Evolutionary conservation across 129 eudicot genomes (phyloP), one percentile per base, ranked within the genome.

Genomic region (Tagetes patula): DNA sequence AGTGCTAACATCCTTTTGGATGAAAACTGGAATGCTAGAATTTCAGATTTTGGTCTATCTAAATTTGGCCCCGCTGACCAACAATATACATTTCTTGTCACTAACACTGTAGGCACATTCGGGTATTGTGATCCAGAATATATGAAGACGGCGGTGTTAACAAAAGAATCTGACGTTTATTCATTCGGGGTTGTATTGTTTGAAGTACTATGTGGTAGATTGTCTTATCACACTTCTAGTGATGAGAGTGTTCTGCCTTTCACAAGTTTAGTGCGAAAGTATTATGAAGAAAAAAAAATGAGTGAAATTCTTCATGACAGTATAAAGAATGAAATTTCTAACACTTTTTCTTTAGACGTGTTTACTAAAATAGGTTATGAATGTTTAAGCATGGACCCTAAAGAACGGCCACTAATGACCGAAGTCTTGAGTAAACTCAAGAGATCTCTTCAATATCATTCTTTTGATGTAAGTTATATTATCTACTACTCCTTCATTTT

Each of bases 61-160:
- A 46, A 46, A 46, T 46, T 46, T 46, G 50, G 50, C 11, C 50
- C 50, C 11, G 50, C 50, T 0, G 8, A 46, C n/a, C 50, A 46
- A 2, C 50, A 46, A 46, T 9, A 52, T 30, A 70, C 75, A 5
- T 70, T 70, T 53, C 65, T 70, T 27, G 46, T 70, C 1, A 53
- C 75, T 0, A 70, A 48, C 5, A 47, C 52, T 5, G 75, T 70
- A 53, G 75, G 75, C 30, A 70, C 65, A 6, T 14, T 70, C 11
- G 75, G 75, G 65, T 71, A 71, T 54, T 71, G 75, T 55, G 75
- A 71, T 39, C 75, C 75, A 3, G 5, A 53, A 54, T 71, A 71
- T 30, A 52, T 71, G 8, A 65, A 50, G 40, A 71, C 75, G 10
- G 64, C 49, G n/a, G 27, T 68, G 49, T 32, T 47, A 47, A 68